Percentiles rank a stretch among this genome's conserved stretches.
Evolutionary conservation across 2,329 filamentous ascomycete genomes (phyloP).

Genomic region (Xylariaceae sp.): DNA sequence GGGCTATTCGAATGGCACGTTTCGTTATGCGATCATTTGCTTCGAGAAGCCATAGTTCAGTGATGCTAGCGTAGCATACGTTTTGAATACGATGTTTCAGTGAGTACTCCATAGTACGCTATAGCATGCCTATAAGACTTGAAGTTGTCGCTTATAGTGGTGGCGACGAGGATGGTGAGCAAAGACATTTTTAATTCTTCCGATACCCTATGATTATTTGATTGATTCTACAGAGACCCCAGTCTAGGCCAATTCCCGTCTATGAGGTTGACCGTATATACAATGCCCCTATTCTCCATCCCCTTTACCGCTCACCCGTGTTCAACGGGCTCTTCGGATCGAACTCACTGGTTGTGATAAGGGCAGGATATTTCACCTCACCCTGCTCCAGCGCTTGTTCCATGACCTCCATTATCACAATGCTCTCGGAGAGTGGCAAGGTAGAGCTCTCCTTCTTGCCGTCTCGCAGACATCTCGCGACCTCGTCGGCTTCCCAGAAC

Average conservation of each 20-base stretch:
- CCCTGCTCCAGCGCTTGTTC: constrained; percentile 51
- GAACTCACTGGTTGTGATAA: constrained; percentile 53
- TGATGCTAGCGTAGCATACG: background rate
- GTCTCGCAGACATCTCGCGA: constrained; percentile 67
- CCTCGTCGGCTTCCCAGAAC: constrained; percentile 85
- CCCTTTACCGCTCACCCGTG: constrained; percentile 32
- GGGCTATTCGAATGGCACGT: constrained; percentile 54
- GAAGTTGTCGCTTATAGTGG: too few relatives aligned
- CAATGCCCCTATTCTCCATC: background rate
- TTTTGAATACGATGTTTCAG: background rate
- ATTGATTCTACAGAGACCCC: too few relatives aligned
- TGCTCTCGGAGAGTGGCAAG: constrained; percentile 68
- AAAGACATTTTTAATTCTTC: too few relatives aligned
- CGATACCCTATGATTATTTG: too few relatives aligned
- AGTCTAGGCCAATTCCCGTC: too few relatives aligned
- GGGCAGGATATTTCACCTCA: constrained; percentile 48
- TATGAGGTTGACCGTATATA: background rate
- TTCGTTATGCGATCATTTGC: constrained; percentile 54
- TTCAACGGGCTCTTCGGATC: constrained; percentile 58
- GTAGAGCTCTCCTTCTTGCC: constrained; percentile 69
- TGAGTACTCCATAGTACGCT: too few relatives aligned
- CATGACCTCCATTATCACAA: constrained; percentile 76
- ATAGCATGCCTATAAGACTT: too few relatives aligned
- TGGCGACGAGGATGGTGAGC: too few relatives aligned
- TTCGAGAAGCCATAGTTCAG: constrained; percentile 42